Evolutionary conservation across 164 flowering plant genomes (phyloP).

Genomic region (Nelumbo lutea): DNA sequence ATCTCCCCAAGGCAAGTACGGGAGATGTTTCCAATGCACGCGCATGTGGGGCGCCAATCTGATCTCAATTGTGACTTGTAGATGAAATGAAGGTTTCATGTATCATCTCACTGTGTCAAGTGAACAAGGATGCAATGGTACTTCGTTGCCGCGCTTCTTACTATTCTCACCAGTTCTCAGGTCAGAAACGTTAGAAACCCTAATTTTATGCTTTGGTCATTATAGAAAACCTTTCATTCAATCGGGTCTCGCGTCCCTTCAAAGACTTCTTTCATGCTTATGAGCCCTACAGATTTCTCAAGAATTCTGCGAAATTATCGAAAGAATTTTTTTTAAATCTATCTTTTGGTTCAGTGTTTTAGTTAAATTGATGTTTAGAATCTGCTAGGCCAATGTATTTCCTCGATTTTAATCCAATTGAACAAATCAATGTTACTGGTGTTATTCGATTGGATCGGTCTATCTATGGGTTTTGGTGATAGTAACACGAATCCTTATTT

Average conservation of each 20-base stretch:
- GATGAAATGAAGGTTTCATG: too few species aligned
- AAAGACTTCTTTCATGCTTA: background rate
- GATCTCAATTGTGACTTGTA: too few species aligned
- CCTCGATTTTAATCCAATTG: background rate
- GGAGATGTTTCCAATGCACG: too few species aligned
- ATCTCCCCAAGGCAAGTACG: too few species aligned
- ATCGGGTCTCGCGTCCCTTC: background rate
- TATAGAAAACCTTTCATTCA: background rate
- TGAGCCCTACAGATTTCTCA: background rate
- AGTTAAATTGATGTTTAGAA: background rate
- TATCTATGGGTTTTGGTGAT: background rate
- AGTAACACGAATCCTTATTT: background rate
- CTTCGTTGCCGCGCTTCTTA: constrained; percentile 75
- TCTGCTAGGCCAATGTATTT: background rate
- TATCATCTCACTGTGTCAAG: too few species aligned
- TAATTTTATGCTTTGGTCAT: background rate
- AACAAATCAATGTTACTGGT: background rate
- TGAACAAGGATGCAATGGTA: constrained; percentile 65
- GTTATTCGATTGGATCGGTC: background rate
- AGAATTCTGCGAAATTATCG: too few species aligned
- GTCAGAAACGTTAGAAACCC: constrained; percentile 20
- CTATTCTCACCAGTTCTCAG: constrained; percentile 90
- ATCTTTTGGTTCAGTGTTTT: background rate
- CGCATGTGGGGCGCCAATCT: too few species aligned
- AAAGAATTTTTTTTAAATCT: background rate